phyloP scores from a whole-genome alignment of 1,284 basidiomycete species.

The Ganoderma meredithae region DNA sequence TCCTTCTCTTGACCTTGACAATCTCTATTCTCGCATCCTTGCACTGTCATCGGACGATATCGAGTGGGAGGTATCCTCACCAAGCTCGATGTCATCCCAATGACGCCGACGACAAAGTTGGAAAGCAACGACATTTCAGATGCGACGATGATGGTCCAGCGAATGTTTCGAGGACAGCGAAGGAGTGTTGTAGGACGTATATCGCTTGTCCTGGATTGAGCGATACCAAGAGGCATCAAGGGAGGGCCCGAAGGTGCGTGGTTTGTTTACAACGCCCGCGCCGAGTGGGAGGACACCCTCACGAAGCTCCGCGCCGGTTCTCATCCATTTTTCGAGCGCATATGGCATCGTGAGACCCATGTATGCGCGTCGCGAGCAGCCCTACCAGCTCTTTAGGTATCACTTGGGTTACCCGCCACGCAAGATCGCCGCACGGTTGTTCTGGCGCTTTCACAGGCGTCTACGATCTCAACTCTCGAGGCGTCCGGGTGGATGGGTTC shows the following conservation, averaged over 20 bases:
- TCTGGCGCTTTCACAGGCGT: neutral
- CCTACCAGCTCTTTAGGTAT: neutral
- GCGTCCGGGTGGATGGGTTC: neutral
- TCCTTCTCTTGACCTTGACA: neutral
- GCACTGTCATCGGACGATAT: slow-evolving; percentile 2
- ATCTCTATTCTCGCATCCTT: neutral
- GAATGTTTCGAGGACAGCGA: neutral
- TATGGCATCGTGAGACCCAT: neutral
- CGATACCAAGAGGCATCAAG: neutral
- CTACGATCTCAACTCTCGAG: neutral
- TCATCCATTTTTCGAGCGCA: neutral
- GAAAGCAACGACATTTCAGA: too few species aligned
- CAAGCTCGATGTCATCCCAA: slow-evolving; percentile 35
- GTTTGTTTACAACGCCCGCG: slow-evolving; percentile 7
- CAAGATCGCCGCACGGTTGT: neutral
- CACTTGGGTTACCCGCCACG: neutral
- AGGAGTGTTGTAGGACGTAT: neutral
- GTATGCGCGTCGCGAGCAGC: neutral
- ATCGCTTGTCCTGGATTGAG: too few species aligned
- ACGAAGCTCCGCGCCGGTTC: slow-evolving; percentile 23
- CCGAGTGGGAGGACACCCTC: slow-evolving; percentile 33
- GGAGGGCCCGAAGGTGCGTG: slow-evolving; percentile 11
- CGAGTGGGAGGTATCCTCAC: slow-evolving; percentile 41
- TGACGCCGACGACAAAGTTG: neutral
- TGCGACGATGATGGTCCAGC: neutral